Evolutionary conservation across 2,329 filamentous ascomycete species (phyloP), one percentile per base, ranked within the genome.

Genomic region (Fusarium kyushuense): DNA sequence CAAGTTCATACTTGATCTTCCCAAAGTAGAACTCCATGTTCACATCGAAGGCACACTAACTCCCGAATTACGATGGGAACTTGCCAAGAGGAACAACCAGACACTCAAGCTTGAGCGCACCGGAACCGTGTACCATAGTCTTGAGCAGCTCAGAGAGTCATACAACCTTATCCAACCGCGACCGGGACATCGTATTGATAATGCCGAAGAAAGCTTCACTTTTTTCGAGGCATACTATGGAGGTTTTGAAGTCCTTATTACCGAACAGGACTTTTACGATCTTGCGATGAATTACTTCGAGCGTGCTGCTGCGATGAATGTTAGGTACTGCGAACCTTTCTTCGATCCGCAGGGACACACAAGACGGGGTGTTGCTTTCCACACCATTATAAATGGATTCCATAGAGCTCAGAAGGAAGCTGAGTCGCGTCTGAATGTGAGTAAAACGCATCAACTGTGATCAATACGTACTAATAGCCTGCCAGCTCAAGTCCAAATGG

Each of bases 321-420:
- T 93, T 2, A 83, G 86, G 29, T 91, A 94, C 72, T 89, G 89
- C 13, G 91, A 94, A 76, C 84, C 92, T 49, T 94, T 93, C 79
- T 94, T 94, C 78, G 92, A 94, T 75, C 91, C 91, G 0, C 91
- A 94, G 75, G 90, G 89, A 0, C 92, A 94, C 77, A 84, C 88
- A 2, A 79, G 78, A 6, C 84, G 91, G 11, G 89, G 89, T 2
- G 79, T 94, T 3, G 67, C 82, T 1, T 89, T 91, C 71, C 77
- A 82, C 6, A 89, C 86, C 2, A 84, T 93, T 11, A 83, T 93
- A 9, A 73, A 77, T 5, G 92, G 91, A 2, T 88, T 92, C 70
- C 79, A 79, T 0, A 80, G 80, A 1, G 91, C 89, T 1, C 84
- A 88, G 60, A 71, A 79, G 48, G 83, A 86, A 16, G 90, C 91